Conservation (phyloP, 2,329 filamentous ascomycete species). For the Fusarium equiseti region DNA sequence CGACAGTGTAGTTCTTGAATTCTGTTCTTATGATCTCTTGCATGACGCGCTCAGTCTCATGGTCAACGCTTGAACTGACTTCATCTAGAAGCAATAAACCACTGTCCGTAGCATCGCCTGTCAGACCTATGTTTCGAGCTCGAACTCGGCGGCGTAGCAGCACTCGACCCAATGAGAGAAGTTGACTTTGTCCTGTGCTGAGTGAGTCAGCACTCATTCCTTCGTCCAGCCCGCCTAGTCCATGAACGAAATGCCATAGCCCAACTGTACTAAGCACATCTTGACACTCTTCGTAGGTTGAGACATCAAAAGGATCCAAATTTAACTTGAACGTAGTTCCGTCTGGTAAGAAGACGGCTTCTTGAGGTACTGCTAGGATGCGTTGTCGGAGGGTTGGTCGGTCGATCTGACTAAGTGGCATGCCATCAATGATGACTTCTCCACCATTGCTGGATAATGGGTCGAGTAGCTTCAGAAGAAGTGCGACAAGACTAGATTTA, state of each 20-base stretch:
- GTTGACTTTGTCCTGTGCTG: slow-evolving; percentile 71
- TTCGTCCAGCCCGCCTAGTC: slow-evolving; percentile 51
- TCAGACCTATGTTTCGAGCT: neutral
- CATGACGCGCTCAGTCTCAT: slow-evolving; percentile 57
- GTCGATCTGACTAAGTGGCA: slow-evolving; percentile 54
- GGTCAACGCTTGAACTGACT: slow-evolving; percentile 57
- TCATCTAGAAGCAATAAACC: slow-evolving; percentile 58
- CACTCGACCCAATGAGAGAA: slow-evolving; percentile 72
- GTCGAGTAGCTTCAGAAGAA: slow-evolving; percentile 58
- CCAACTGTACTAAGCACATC: slow-evolving; percentile 51
- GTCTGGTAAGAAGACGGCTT: slow-evolving; percentile 63
- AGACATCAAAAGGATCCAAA: slow-evolving; percentile 55
- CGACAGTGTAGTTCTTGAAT: slow-evolving; percentile 63
- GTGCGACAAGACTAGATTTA: slow-evolving; percentile 58
- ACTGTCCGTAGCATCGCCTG: slow-evolving; percentile 6
- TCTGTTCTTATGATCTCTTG: slow-evolving; percentile 55
- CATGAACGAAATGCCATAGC: slow-evolving; percentile 50
- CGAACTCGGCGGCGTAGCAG: slow-evolving; percentile 57
- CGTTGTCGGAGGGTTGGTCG: slow-evolving; percentile 58
- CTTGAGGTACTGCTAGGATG: slow-evolving; percentile 66
- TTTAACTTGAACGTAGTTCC: slow-evolving; percentile 56
- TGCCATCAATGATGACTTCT: slow-evolving; percentile 58
- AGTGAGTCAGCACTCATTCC: slow-evolving; percentile 61
- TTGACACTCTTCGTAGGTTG: slow-evolving; percentile 50
- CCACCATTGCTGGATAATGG: slow-evolving; percentile 44